Conservation (phyloP, 2,329 filamentous ascomycete genomes). For the Pyrenophora graminea region DNA sequence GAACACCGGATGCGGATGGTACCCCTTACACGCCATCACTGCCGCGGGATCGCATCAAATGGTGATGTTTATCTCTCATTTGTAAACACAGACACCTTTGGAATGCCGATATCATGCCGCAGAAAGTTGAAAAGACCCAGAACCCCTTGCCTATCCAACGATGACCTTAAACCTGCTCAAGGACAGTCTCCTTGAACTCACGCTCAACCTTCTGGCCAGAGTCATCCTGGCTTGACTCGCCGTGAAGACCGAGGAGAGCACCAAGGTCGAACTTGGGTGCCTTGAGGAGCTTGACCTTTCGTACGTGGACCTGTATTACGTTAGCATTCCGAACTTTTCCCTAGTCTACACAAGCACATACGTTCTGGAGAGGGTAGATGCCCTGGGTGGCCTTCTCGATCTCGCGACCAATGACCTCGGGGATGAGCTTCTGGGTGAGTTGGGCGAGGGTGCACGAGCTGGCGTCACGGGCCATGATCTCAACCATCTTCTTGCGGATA, state of each 20-base stretch:
- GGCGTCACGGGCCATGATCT: slow-evolving; percentile 98
- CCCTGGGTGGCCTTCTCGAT: slow-evolving; percentile 99
- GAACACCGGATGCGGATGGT: slow-evolving; percentile 42
- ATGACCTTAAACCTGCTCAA: slow-evolving; percentile 81
- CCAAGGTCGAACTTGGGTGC: slow-evolving; percentile 98
- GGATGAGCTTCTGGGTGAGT: slow-evolving; percentile 98
- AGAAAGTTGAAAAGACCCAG: slow-evolving; percentile 47
- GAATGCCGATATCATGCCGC: slow-evolving; percentile 49
- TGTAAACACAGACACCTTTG: slow-evolving; percentile 50
- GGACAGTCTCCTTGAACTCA: slow-evolving; percentile 98
- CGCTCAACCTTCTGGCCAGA: slow-evolving; percentile 94
- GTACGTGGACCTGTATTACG: slow-evolving; percentile 83
- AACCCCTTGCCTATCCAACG: slow-evolving; percentile 45
- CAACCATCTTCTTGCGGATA: slow-evolving; percentile 99
- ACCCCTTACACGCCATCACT: slow-evolving; percentile 45
- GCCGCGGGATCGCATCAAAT: slow-evolving; percentile 37
- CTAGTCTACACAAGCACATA: slow-evolving; percentile 52
- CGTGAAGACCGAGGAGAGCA: slow-evolving; percentile 92
- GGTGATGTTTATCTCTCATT: slow-evolving; percentile 47
- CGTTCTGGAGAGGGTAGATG: slow-evolving; percentile 99
- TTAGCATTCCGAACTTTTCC: slow-evolving; percentile 25
- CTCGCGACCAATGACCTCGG: slow-evolving; percentile 98
- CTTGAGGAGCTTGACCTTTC: slow-evolving; percentile 99
- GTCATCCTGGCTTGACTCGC: slow-evolving; percentile 95
- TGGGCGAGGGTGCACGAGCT: slow-evolving; percentile 91